A percentile compares a stretch with the other conserved stretches of the same genome.
Conservation (phyloP, 73 alveolate genomes). For the Tetrahymena malaccensis region DNA sequence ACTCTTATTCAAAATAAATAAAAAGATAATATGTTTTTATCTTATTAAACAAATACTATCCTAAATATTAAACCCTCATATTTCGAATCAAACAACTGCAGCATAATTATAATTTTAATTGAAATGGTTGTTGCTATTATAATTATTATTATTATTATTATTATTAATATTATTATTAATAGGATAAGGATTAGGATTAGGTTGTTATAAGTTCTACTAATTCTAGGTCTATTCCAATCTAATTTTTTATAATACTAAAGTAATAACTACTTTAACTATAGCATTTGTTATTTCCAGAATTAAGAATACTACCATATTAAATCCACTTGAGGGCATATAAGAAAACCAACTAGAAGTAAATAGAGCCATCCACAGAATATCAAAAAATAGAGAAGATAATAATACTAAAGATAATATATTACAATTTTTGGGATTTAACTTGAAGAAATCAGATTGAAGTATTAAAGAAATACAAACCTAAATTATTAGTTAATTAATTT, state of each 20-base stretch:
- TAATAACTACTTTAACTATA: neutral
- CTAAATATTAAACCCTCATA: too few relatives aligned
- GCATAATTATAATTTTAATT: too few relatives aligned
- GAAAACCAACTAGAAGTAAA: neutral
- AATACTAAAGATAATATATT: neutral
- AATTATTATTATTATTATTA: too few relatives aligned
- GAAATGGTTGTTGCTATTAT: too few relatives aligned
- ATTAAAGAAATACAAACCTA: neutral
- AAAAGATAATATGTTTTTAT: too few relatives aligned
- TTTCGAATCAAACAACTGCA: too few relatives aligned
- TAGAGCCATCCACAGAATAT: neutral
- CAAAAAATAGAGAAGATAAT: neutral
- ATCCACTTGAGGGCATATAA: neutral
- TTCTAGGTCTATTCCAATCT: neutral
- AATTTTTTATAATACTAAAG: neutral
- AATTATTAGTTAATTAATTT: neutral
- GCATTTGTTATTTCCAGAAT: neutral
- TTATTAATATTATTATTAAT: too few relatives aligned
- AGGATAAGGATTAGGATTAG: neutral
- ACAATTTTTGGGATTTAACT: neutral
- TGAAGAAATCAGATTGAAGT: neutral
- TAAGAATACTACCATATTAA: neutral
- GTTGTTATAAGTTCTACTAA: neutral
- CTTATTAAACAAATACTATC: too few relatives aligned
- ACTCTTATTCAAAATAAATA: too few relatives aligned